Percentiles rank a stretch among this genome's conserved stretches.
Conservation (phyloP, 2,329 filamentous ascomycete species). For the Alternaria arbusti region DNA sequence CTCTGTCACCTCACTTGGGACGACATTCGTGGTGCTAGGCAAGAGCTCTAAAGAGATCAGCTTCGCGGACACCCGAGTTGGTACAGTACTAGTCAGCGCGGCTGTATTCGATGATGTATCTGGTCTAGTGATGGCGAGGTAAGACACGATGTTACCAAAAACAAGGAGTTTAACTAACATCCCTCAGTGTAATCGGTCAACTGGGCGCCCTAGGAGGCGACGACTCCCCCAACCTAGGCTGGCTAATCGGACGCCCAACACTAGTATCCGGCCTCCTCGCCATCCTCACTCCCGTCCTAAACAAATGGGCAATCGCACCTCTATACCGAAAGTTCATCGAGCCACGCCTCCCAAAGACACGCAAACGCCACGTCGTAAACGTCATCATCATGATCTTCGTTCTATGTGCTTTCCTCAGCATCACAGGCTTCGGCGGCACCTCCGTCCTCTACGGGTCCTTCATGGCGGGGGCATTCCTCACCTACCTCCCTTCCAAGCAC, state of each 20-base stretch:
- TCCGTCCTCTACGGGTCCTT: conserved; percentile 39
- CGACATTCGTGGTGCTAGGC: conserved; percentile 45
- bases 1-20: conserved; percentile 34
- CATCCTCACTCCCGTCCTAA: conserved; percentile 28
- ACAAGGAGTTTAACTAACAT: conserved; percentile 48
- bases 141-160: not conserved
- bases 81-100: conserved; percentile 39
- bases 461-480: conserved; percentile 37
- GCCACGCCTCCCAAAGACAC: conserved; percentile 20
- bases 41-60: conserved; percentile 44
- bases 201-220: conserved; percentile 21
- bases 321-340: conserved; percentile 20
- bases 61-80: conserved; percentile 52
- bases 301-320: conserved; percentile 47
- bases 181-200: conserved; percentile 43
- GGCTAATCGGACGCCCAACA: conserved; percentile 34
- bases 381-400: conserved; percentile 38
- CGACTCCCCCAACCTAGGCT: conserved; percentile 18
- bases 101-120: not conserved
- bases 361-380: conserved; percentile 27
- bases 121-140: not conserved
- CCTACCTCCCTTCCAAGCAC: conserved; percentile 32
- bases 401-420: conserved; percentile 33
- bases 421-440: conserved; percentile 36
- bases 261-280: conserved; percentile 25